phyloP scores from a whole-genome alignment of 1,139 yeast species.

The Trichomonascaceae sp. region DNA sequence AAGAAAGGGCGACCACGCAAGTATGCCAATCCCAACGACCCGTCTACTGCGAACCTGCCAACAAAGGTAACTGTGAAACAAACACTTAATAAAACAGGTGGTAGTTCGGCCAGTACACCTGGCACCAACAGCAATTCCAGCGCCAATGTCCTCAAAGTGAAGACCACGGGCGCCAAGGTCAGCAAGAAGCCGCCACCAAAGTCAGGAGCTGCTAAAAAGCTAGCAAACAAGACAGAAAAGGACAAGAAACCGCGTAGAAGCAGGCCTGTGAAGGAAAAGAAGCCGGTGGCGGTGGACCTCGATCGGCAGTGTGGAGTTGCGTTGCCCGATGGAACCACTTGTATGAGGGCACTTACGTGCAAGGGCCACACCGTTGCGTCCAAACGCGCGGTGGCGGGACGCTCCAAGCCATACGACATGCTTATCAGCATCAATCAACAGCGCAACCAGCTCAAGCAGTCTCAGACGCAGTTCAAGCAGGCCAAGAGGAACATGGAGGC shows the following conservation, averaged over 20 bases:
- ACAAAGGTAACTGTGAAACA: not conserved
- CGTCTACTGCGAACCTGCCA: not conserved
- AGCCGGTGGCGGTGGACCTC: conserved; percentile 79
- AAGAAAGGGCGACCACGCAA: not conserved
- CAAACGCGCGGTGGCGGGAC: conserved; percentile 84
- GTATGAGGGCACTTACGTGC: conserved; percentile 92
- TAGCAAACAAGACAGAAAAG: conserved; percentile 6
- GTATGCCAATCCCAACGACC: not conserved
- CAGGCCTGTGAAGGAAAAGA: conserved; percentile 30
- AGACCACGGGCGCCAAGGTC: conserved; percentile 1
- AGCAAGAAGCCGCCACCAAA: conserved; percentile 1
- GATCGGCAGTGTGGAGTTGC: conserved; percentile 96
- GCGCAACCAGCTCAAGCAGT: conserved; percentile 68
- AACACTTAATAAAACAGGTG: not conserved
- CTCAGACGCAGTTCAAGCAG: conserved; percentile 20
- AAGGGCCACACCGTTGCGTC: conserved; percentile 98
- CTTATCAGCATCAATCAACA: conserved; percentile 82
- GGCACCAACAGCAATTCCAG: no score
- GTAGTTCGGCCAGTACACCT: no score
- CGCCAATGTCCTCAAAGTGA: no score
- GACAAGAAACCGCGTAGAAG: conserved; percentile 32
- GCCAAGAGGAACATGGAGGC: conserved; percentile 20
- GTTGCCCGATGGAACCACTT: conserved; percentile 78
- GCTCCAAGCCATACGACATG: conserved; percentile 85
- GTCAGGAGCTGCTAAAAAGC: conserved; percentile 1